Conservation (phyloP, 2,329 filamentous ascomycete genomes). For the Onygenales sp. region DNA sequence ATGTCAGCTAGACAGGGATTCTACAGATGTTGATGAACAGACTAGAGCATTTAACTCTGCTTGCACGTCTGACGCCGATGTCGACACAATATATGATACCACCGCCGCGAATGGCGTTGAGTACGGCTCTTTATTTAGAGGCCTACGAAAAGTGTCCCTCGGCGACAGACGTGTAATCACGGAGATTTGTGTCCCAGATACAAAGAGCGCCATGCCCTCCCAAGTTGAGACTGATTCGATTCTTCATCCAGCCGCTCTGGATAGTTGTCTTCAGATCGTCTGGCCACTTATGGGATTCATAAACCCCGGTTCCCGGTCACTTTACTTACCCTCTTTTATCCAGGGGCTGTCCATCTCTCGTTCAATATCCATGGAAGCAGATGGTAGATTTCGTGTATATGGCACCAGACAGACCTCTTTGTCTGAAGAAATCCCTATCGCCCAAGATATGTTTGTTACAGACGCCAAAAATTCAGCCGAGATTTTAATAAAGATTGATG, state of each 20-base stretch:
- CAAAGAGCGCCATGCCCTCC: background rate
- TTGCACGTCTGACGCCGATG: background rate
- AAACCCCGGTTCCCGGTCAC: background rate
- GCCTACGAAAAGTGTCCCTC: background rate
- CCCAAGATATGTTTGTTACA: background rate
- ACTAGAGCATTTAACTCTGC: background rate
- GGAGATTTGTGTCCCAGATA: background rate
- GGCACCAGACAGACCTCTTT: background rate
- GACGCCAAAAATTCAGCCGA: background rate
- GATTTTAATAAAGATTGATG: background rate
- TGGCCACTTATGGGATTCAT: background rate
- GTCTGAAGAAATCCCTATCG: background rate
- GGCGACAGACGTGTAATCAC: background rate
- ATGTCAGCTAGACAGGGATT: background rate
- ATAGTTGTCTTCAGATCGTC: background rate
- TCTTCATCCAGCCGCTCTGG: background rate
- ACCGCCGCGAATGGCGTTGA: background rate
- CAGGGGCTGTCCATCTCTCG: background rate
- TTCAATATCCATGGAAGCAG: background rate
- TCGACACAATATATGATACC: background rate
- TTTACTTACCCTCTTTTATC: background rate
- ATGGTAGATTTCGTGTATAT: background rate
- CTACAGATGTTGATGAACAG: background rate
- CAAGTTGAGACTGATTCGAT: background rate
- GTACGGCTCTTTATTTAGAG: background rate